Evolutionary conservation across 1,284 basidiomycete species (phyloP).

Genomic region (Ustilago xerochloae): DNA sequence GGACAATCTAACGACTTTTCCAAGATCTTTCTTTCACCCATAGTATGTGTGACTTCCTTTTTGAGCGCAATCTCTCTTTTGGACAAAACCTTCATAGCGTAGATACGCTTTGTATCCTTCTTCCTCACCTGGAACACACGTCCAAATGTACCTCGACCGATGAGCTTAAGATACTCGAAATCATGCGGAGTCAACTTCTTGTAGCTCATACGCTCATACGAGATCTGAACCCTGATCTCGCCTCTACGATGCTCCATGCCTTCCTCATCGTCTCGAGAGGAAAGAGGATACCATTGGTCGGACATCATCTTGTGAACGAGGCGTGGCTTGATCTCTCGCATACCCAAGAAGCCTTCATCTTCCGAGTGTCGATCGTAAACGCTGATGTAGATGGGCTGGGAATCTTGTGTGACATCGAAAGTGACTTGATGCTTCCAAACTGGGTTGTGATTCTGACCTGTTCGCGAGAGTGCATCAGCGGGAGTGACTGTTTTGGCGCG

Average conservation of each 20-base stretch:
- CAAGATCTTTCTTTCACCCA: conserved; percentile 98
- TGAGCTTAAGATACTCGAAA: conserved; percentile 98
- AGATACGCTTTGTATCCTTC: conserved; percentile 96
- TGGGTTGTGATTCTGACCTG: conserved; percentile 79
- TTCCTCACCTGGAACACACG: conserved; percentile 97
- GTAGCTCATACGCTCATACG: conserved; percentile 75
- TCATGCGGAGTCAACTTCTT: conserved; percentile 72
- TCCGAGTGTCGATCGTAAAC: conserved; percentile 91
- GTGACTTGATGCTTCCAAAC: conserved; percentile 99
- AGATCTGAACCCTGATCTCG: conserved; percentile 93
- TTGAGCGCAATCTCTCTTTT: conserved; percentile 99
- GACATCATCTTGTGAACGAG: conserved; percentile 91
- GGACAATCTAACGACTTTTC: conserved; percentile 93
- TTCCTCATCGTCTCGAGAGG: conserved; percentile 56
- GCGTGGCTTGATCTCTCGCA: conserved; percentile 88
- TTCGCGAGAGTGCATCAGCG: conserved; percentile 30
- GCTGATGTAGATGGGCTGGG: conserved; percentile 86
- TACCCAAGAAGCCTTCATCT: conserved; percentile 87
- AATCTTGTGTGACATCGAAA: conserved; percentile 87
- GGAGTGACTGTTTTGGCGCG: conserved; percentile 55
- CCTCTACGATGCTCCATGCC: conserved; percentile 70
- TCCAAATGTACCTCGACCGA: conserved; percentile 98
- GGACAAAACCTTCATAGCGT: conserved; percentile 98
- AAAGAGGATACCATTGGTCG: conserved; percentile 95
- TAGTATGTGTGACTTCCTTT: conserved; percentile 99